These are phyloP conservation scores for Termitomyces sp. DNA, from an alignment of 768 basidiomycete genomes.

Conservation along the genomic window DNA sequence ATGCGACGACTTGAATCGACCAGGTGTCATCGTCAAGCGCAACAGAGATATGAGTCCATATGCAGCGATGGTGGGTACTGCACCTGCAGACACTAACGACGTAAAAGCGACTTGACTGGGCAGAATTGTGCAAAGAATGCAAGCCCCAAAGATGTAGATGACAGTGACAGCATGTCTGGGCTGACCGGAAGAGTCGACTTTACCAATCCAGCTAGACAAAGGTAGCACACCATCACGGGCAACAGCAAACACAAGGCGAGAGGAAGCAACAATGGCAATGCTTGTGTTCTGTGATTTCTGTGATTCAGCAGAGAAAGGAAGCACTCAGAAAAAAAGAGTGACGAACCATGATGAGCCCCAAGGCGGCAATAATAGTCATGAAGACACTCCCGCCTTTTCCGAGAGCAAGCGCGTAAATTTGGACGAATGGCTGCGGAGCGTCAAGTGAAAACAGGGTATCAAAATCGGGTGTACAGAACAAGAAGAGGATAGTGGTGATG, in stretches of 20 bases:
- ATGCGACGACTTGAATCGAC: conserved; percentile 67
- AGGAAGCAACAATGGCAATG: conserved; percentile 84
- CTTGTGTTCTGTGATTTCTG: conserved; percentile 64
- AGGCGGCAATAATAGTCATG: conserved; percentile 80
- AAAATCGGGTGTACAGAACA: conserved; percentile 82
- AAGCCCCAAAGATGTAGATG: conserved; percentile 75
- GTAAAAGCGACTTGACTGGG: conserved; percentile 92
- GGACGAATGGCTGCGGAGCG: conserved; percentile 91
- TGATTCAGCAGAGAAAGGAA: not conserved
- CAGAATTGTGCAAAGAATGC: conserved; percentile 81
- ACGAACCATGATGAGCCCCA: conserved; percentile 82
- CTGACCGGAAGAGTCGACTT: conserved; percentile 66
- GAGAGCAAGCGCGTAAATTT: conserved; percentile 79
- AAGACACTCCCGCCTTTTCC: conserved; percentile 78
- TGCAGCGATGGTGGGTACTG: conserved; percentile 82
- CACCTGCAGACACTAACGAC: conserved; percentile 84
- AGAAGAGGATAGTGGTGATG: conserved; percentile 71
- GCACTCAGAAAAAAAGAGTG: not conserved
- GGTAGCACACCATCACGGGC: conserved; percentile 94
- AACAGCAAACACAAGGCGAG: conserved; percentile 86
- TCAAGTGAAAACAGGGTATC: conserved; percentile 69
- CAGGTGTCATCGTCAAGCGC: conserved; percentile 71
- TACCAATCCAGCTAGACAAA: conserved; percentile 76
- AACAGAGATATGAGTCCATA: conserved; percentile 81
- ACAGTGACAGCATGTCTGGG: conserved; percentile 85